Percentiles rank a stretch among this genome's conserved stretches.
phyloP scores from a whole-genome alignment of 2,329 filamentous ascomycete species.

The Leptodontidium sp. region DNA sequence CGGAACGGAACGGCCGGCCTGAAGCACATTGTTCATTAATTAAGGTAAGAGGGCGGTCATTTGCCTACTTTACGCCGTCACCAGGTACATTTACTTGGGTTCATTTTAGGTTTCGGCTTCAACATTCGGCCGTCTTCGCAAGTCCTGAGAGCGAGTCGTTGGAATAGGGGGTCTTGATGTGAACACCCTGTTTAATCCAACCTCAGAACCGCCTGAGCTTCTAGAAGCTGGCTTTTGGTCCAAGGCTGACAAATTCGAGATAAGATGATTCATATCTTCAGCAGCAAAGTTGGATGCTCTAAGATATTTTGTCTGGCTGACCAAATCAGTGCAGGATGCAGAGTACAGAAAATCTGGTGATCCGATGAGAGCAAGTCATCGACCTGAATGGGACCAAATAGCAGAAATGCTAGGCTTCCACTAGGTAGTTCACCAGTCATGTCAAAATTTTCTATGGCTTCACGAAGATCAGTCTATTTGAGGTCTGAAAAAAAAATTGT shows the following conservation, averaged over 20 bases:
- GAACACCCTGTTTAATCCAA: neutral
- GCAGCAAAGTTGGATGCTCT: too few species aligned
- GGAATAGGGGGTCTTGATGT: neutral
- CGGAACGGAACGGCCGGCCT: neutral
- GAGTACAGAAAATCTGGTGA: too few species aligned
- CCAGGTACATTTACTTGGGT: neutral
- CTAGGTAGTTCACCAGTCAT: too few species aligned
- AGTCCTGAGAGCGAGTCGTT: neutral
- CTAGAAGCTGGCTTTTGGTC: too few species aligned
- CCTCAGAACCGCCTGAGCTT: neutral
- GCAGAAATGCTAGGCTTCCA: too few species aligned
- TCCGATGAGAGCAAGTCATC: too few species aligned
- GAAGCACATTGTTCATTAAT: neutral
- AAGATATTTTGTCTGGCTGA: too few species aligned
- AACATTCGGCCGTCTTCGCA: neutral
- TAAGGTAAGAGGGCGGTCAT: neutral
- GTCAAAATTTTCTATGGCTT: too few species aligned
- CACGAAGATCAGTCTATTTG: neutral
- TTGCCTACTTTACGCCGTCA: neutral
- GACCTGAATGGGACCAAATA: too few species aligned
- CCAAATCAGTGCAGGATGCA: too few species aligned
- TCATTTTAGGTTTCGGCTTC: neutral
- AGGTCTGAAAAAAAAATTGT: neutral
- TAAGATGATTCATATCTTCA: too few species aligned
- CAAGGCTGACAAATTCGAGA: too few species aligned